Percentiles rank a stretch among this genome's conserved stretches.
Conservation (phyloP, 2,329 filamentous ascomycete genomes). For the Lachnellula occidentalis region DNA sequence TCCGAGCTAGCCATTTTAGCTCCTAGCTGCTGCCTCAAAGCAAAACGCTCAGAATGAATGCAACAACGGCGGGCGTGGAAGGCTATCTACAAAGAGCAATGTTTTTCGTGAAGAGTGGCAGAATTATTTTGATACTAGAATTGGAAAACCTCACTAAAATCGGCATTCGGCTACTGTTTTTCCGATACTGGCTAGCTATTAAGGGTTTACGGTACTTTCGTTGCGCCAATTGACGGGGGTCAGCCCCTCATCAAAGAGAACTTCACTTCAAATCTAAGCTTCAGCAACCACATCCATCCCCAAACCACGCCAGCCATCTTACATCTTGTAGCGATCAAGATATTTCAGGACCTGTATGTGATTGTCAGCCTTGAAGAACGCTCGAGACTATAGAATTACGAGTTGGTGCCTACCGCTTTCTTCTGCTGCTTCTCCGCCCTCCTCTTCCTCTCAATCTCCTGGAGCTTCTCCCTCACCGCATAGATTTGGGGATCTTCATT, state of each 20-base stretch:
- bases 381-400: no score
- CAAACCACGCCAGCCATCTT: neutral
- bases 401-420: no score
- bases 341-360: slow-evolving; percentile 2
- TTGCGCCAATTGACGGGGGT: no score
- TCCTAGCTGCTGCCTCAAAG: no score
- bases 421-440: slow-evolving; percentile 7
- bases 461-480: slow-evolving; percentile 10
- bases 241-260: neutral
- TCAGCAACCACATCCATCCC: neutral
- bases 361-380: no score
- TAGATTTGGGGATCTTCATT: slow-evolving; percentile 35
- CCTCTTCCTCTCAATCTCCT: slow-evolving; percentile 11
- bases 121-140: neutral
- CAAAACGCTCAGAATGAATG: neutral
- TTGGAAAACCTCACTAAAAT: neutral
- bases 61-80: neutral
- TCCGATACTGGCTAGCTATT: neutral
- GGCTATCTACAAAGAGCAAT: neutral
- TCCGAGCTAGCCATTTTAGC: slow-evolving; percentile 18
- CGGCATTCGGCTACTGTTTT: neutral
- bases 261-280: neutral
- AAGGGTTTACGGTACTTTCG: neutral
- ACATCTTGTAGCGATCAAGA: neutral
- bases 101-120: neutral